Evolutionary conservation across 495 filamentous ascomycete genomes (phyloP), one percentile per base, ranked within the genome.

Genomic region (Bombardia bombarda): DNA sequence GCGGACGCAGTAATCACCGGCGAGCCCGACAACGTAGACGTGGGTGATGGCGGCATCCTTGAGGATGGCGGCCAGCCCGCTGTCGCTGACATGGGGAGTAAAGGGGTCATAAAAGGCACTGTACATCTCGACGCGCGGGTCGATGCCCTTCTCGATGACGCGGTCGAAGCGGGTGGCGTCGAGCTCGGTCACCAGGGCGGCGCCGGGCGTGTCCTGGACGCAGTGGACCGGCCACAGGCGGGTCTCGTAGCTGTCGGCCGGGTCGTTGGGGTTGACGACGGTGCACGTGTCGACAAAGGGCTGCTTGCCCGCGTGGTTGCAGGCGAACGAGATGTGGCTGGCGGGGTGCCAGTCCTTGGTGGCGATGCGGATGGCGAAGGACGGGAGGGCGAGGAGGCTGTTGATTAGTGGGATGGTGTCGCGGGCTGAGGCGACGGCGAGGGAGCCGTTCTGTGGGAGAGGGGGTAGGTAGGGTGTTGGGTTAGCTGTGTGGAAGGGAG

Each of bases 181-280:
- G 16, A 97, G 70, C 62, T 92, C 90, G 0, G 81, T 74, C 14
- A 92, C 71, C 24, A 97, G 69, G 36, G 78, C 74, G 2, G 86
- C 83, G 19, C 92, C 92, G 4, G 67, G 60, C 0, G 82, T 90
- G 23, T 68, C 69, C 50, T 84, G 80, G 7, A 96, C 72, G 64
- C 92, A 97, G 67, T 98, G 92, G 5, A 75, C 74, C 0, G 92
- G 92, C 92, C 92, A 98, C 6, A 97, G 74, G 2, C 72, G 72
- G 44, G 83, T 86, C 24, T 66, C 60, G 60, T 84, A 80, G 14
- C 64, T 75, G 53, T 90, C 82, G 0, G 61, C 38, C 14, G 73
- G 53, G 59, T 87, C 81, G 39, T 63, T 50, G 1, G 84, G 84
- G 58, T 95, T 90, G 32, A 56, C 57, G 55, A 95, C 78, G 7